Conservation (phyloP, 805 yeast species). For the Candida cerambycidarum region DNA sequence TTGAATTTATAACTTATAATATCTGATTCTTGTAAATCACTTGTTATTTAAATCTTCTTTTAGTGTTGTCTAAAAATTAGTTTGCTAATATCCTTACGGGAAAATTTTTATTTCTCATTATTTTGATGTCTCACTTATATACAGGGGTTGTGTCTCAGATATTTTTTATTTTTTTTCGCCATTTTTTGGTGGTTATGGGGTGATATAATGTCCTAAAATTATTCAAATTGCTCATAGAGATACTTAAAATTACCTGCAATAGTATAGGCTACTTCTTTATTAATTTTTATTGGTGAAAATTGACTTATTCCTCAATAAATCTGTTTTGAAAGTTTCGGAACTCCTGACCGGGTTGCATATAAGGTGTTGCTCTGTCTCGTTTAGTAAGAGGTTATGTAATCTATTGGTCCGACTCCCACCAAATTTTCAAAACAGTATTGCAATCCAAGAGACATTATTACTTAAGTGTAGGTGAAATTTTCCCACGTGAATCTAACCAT, state of each 20-base stretch:
- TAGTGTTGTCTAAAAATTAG: background rate
- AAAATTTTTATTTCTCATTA: conserved; percentile 10
- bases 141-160: conserved; percentile 17
- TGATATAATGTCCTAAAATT: too few relatives aligned
- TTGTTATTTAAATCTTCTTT: background rate
- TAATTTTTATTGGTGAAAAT: too few relatives aligned
- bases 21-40: background rate
- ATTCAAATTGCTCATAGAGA: too few relatives aligned
- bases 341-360: background rate
- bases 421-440: background rate
- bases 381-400: conserved; percentile 1
- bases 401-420: background rate
- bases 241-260: too few relatives aligned
- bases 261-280: too few relatives aligned
- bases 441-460: background rate
- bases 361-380: conserved; percentile 2
- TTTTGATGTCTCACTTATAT: conserved; percentile 14
- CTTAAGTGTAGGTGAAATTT: too few relatives aligned
- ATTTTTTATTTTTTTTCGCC: background rate
- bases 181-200: background rate
- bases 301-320: too few relatives aligned
- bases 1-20: too few relatives aligned
- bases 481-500: background rate
- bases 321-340: too few relatives aligned
- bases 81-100: conserved; percentile 7